Base-by-base conservation (phyloP, 164 flowering plant genomes). In the grape (Vitis vinifera) region DNA sequence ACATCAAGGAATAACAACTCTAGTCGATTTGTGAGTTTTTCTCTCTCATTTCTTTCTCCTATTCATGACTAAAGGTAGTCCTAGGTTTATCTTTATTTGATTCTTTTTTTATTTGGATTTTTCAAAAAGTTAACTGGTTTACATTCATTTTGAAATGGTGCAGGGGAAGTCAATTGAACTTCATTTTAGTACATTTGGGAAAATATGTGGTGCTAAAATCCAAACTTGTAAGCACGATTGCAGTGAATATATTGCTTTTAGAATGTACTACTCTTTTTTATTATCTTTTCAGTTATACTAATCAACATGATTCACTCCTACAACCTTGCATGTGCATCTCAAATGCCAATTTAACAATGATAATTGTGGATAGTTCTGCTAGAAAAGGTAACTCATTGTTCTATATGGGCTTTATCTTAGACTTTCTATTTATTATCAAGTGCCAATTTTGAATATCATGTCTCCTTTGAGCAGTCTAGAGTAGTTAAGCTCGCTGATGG, bases 111-210 rank as follows among this genome's bases (percentile, higher is more conserved):
- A 23, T 23, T n/a, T 30, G 1, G 13, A 31, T 23, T 14, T 55
- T 53, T 13, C 23, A 3, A 15, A 51, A 11, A 23, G 10, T n/a
- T 61, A 29, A 16, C 52, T 50, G 17, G 15, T 44, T 68, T 44
- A 62, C 53, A 2, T 4, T 49, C 14, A n/a, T 55, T 51, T 47
- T 70, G 53, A 19, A 67, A 65, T 66, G 29, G 57, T 76, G 67
- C 86, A 96, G 99, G 99, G 98, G 55, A 93, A 93, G 84, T 76
- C 93, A 76, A 88, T 87, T 72, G 99, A 89, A 75, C 84, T 91
- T 75, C 88, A 90, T 78, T 95, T 90, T 78, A 82, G 84, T 66
- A n/a, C 75, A 50, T 65, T 70, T 23, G 97, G 97, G 63, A 89
- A 82, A 74, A 88, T 91, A 58, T 89, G 87, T 70, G 92, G 97